These are phyloP conservation scores for Acarospora socialis DNA, from an alignment of 2,329 filamentous ascomycete genomes.

Conservation along the genomic window DNA sequence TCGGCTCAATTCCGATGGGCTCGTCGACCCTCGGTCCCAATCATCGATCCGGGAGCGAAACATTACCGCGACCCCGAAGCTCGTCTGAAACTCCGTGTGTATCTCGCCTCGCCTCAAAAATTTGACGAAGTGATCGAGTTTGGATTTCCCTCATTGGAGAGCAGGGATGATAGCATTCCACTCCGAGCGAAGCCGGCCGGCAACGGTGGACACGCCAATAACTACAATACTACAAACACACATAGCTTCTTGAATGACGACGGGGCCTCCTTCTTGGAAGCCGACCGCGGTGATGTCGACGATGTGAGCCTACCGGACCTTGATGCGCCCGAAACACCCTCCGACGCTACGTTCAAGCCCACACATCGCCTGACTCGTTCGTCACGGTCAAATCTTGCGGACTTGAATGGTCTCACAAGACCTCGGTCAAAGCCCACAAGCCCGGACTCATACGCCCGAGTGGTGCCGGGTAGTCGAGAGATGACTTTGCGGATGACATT, in stretches of 20 bases:
- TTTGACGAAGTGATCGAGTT: slow-evolving; percentile 94
- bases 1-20: slow-evolving; percentile 18
- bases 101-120: slow-evolving; percentile 78
- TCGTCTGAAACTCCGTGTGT: slow-evolving; percentile 69
- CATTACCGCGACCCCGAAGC: slow-evolving; percentile 88
- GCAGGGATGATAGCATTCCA: slow-evolving; percentile 23
- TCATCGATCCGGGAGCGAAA: slow-evolving; percentile 56
- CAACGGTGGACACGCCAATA: no score
- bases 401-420: background rate
- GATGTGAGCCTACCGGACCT: slow-evolving; percentile 12
- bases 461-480: slow-evolving; percentile 52
- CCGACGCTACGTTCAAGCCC: slow-evolving; percentile 15
- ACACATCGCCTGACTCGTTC: slow-evolving; percentile 11
- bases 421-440: slow-evolving; percentile 4
- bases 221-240: no score
- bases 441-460: slow-evolving; percentile 32
- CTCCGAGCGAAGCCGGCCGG: slow-evolving; percentile 8
- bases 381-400: slow-evolving; percentile 8
- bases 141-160: slow-evolving; percentile 54
- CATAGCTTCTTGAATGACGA: background rate
- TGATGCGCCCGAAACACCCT: slow-evolving; percentile 16
- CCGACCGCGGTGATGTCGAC: slow-evolving; percentile 9
- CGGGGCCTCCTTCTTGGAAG: slow-evolving; percentile 6
- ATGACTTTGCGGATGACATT: slow-evolving; percentile 97
- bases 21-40: slow-evolving; percentile 21